Base-by-base conservation (phyloP, 179 eudicot species). In the Amaranthus tricolor region DNA sequence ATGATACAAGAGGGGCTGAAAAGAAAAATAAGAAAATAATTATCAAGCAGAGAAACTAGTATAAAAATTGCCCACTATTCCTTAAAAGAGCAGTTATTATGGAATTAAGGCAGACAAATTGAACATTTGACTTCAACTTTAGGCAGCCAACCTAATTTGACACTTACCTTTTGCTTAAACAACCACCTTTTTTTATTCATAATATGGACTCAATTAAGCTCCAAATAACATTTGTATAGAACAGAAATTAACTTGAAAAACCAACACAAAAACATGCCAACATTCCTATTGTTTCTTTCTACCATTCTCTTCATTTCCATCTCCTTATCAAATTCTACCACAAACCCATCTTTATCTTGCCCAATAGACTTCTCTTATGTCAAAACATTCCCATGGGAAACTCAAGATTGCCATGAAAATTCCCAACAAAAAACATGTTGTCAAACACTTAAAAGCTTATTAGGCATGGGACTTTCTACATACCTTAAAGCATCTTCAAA, bases 301-400 rank as follows among this genome's bases (percentile, higher is more conserved):
- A 6, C 10, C 19, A 10, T 74, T 24, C 6, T 81, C 54, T 47
- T 81, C 61, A 56, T 60, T 55, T 53, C 66, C 72, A 31, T 43
- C 62, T 43, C 20, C 66, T 59, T 50, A 70, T 31, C 75, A 53
- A 76, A 54, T 66, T 66, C 83, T 45, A 49, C 12, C 17, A 17
- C 49, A 58, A 73, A 66, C 45, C 43, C 77, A 57, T 62, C 40
- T 31, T 31, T 74, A 72, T 62, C 86, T 74, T 89, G 93, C 55
- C 90, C 90, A 5, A 84, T 89, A 19, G 85, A 89, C 70, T 87
- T 85, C 65, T 49, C 77, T 48, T 89, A 87, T 62, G 85, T 89
- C 9, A 24, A 74, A 51, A 84, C 89, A 51, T 79, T 87, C 75
- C 88, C 89, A 77, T 89, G 93, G 93, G 84, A 85, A 78, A 79